A percentile compares a stretch with the other conserved stretches of the same genome.
Evolutionary conservation across 2,329 filamentous ascomycete genomes (phyloP).

Genomic region (Xylaria multiplex): DNA sequence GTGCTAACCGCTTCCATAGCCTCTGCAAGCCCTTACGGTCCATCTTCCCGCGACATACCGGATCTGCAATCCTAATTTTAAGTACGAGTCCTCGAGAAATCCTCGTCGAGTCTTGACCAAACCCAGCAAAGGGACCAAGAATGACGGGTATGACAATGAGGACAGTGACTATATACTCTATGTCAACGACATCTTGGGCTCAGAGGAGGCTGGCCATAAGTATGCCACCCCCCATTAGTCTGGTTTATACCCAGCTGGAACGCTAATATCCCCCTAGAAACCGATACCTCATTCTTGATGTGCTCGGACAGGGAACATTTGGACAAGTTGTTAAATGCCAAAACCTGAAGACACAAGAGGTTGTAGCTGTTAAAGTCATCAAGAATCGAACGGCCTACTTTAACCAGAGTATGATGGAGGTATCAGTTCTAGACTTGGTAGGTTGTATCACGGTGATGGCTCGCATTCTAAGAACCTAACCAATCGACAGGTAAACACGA

Average conservation of each 20-base stretch:
- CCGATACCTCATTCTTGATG: slow-evolving; percentile 95
- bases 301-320: slow-evolving; percentile 96
- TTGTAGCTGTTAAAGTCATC: slow-evolving; percentile 98
- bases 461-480: slow-evolving; percentile 42
- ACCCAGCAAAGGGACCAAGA: slow-evolving; percentile 97
- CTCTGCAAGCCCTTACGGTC: slow-evolving; percentile 91
- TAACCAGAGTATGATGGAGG: slow-evolving; percentile 99
- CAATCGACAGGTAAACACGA: slow-evolving; percentile 81
- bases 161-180: slow-evolving; percentile 99
- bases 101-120: slow-evolving; percentile 95
- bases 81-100: slow-evolving; percentile 98
- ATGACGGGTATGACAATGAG: slow-evolving; percentile 98
- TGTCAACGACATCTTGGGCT: slow-evolving; percentile 97
- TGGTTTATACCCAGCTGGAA: slow-evolving; percentile 11
- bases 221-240: slow-evolving; percentile 54
- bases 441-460: slow-evolving; percentile 43
- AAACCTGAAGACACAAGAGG: slow-evolving; percentile 97
- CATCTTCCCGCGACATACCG: slow-evolving; percentile 95
- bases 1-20: slow-evolving; percentile 61
- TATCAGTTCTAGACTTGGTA: slow-evolving; percentile 95
- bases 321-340: slow-evolving; percentile 99
- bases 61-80: slow-evolving; percentile 97
- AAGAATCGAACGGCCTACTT: slow-evolving; percentile 99
- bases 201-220: slow-evolving; percentile 98
- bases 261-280: slow-evolving; percentile 66